Conservation (phyloP, 2,329 filamentous ascomycete species). For the Bipolaris sorokiniana region DNA sequence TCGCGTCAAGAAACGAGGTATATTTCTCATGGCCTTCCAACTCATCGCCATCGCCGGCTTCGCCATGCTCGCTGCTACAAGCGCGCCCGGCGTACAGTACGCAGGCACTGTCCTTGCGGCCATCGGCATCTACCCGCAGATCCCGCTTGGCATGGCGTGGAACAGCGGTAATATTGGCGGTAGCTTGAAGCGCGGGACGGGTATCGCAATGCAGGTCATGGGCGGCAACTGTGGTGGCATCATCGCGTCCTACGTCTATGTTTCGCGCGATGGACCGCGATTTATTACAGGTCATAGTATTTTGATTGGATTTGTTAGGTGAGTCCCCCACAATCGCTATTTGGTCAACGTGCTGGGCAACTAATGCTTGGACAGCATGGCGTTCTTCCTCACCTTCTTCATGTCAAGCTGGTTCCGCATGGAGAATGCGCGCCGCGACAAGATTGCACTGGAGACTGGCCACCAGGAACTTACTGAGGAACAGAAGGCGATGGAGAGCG, state of each 20-base stretch:
- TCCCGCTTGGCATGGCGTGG: conserved; percentile 64
- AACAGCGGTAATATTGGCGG: conserved; percentile 65
- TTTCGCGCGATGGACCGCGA: conserved; percentile 51
- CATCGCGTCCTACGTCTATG: conserved; percentile 60
- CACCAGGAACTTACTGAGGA: conserved; percentile 58
- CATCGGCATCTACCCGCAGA: conserved; percentile 60
- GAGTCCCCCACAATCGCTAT: background rate
- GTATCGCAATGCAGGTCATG: conserved; percentile 63
- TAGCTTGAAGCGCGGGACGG: conserved; percentile 61
- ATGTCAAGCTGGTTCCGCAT: conserved; percentile 65
- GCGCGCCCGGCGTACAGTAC: conserved; percentile 39
- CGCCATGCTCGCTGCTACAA: conserved; percentile 38
- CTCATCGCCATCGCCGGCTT: conserved; percentile 62
- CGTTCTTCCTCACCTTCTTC: conserved; percentile 57
- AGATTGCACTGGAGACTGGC: conserved; percentile 49
- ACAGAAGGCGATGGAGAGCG: conserved; percentile 60
- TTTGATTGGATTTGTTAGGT: conserved; percentile 54
- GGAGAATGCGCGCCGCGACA: conserved; percentile 63
- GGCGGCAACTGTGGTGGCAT: conserved; percentile 74
- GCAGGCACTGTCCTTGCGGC: conserved; percentile 44
- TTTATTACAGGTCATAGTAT: conserved; percentile 56
- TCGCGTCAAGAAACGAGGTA: conserved; percentile 33
- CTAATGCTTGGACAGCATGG: conserved; percentile 49
- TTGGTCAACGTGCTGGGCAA: background rate
- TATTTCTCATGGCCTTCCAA: conserved; percentile 43